These are phyloP conservation scores for Nitzschia palea DNA, from an alignment of 108 stramenopile species.

Conservation along the genomic window DNA sequence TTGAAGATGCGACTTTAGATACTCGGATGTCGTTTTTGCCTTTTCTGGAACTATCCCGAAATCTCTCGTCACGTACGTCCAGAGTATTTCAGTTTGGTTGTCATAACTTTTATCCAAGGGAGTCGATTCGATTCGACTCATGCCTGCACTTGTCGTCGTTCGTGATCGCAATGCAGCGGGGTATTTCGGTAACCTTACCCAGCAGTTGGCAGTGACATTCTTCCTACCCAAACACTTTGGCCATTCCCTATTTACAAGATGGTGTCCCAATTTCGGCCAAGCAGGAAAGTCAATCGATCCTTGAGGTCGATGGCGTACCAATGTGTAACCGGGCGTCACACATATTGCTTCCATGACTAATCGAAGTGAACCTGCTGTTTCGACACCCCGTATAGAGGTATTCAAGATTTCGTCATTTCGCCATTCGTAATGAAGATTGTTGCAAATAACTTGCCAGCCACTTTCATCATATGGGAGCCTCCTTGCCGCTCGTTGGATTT, in stretches of 20 bases:
- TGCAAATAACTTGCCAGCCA: constrained; percentile 45
- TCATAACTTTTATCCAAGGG: constrained; percentile 22
- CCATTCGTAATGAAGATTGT: constrained; percentile 44
- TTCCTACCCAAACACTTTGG: constrained; percentile 19
- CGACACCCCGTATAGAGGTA: not conserved
- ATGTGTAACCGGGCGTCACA: constrained; percentile 66
- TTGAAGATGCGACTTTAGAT: constrained; percentile 49
- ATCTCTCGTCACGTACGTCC: constrained; percentile 45
- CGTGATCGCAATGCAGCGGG: constrained; percentile 69
- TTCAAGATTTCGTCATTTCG: constrained; percentile 26
- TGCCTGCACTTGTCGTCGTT: constrained; percentile 80
- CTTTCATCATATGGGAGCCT: constrained; percentile 19
- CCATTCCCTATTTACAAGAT: constrained; percentile 29
- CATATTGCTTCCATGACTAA: constrained; percentile 41
- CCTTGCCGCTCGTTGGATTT: constrained; percentile 23
- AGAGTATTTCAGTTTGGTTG: constrained; percentile 41
- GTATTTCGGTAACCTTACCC: constrained; percentile 28
- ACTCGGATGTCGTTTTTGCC: constrained; percentile 38
- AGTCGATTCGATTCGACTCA: constrained; percentile 50
- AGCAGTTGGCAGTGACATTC: constrained; percentile 26
- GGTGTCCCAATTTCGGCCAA: constrained; percentile 32
- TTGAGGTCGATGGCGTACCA: constrained; percentile 30
- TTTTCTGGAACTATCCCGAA: constrained; percentile 41
- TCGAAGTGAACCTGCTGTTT: constrained; percentile 20
- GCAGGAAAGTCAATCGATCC: constrained; percentile 29